Base-by-base conservation (phyloP, 2,329 filamentous ascomycete genomes). In the Scedosporium dehoogii region DNA sequence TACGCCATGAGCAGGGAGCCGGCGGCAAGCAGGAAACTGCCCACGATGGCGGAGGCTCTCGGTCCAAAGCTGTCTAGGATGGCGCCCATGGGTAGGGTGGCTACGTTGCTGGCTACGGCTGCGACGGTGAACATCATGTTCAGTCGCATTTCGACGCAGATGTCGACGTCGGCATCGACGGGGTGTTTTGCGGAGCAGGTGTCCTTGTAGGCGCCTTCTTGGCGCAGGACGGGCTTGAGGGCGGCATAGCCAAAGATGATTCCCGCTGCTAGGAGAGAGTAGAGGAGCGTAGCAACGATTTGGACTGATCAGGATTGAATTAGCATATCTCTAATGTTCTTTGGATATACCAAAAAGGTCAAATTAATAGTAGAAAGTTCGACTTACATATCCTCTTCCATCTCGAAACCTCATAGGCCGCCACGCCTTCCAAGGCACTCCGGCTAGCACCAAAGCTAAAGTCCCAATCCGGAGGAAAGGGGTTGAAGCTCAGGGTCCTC, bases 91-190 rank as follows among this genome's bases (percentile, higher is more conserved):
- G 92, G 90, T 6, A 96, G 80, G 12, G 92, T 92, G 48, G 86
- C 90, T 12, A 96, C 88, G 69, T 96, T 96, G 46, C 92, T 96
- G 6, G 85, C 89, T 9, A 96, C 91, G 14, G 91, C 92, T 12
- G 92, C 92, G 48, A 92, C 83, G 5, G 91, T 96, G 78, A 96
- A 96, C 90, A 96, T 96, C 67, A 96, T 78, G 72, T 96, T 96
- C 63, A 96, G 81, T 64, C 80, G 81, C 61, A 86, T 83, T 69
- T 85, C 83, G 63, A 79, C 75, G 70, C 73, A 83, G n/a, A 72
- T 76, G 29, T 79, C 69, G 16, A 69, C 68, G n/a, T 70, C 66
- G 1, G 68, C 63, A 4, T 63, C 60, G 6, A 63, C 60, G 6
- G 68, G 65, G 16, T 67, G 69, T 60, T 66, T 70, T 44, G 70